Base-by-base conservation (phyloP, 2,329 filamentous ascomycete genomes). In the Colletotrichum kahawae region DNA sequence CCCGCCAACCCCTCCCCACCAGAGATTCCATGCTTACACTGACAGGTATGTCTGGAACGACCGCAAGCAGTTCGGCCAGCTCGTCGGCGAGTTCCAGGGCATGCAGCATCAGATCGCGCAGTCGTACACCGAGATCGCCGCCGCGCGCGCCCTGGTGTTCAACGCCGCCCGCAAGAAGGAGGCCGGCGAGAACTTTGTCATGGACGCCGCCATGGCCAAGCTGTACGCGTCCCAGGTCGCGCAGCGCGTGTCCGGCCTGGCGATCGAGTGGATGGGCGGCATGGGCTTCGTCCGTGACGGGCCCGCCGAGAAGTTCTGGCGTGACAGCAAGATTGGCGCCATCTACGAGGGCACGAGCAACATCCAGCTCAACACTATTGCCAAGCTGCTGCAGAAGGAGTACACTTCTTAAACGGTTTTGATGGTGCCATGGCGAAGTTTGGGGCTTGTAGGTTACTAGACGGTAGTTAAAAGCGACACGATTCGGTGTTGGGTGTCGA, bases 61-160 rank as follows among this genome's bases (percentile, higher is more conserved):
- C 88, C 94, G 97, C 81, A 95, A 95, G 88, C 97, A 99, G 88
- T 99, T 99, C 83, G 96, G 97, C 79, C 90, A 95, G 82, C 91
- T 98, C 70, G 93, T 99, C 75, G 97, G 97, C 81, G 95, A 97
- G 84, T 99, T 99, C 91, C 97, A 99, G 87, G 96, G 95, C 81
- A 98, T 99, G 97, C 96, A 98, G 88, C 96, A 98, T 88, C 97
- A 99, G 88, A 93, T 99, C 77, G 97, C 97, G 3, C 97, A 99
- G 87, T 94, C 95, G 2, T 98, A 96, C 87, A 95, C 94, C 29
- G 97, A 99, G 84, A 98, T 99, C 82, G 89, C 92, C 71, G 97
- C 97, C 34, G 97, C 97, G 1, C 93, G 97, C 66, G 95, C 95
- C 10, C 90, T 99, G 27, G 95, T 99, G 70, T 99, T 94, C 90